Conservation (phyloP, 73 alveolate genomes). For the Paramecium sonneborni region DNA sequence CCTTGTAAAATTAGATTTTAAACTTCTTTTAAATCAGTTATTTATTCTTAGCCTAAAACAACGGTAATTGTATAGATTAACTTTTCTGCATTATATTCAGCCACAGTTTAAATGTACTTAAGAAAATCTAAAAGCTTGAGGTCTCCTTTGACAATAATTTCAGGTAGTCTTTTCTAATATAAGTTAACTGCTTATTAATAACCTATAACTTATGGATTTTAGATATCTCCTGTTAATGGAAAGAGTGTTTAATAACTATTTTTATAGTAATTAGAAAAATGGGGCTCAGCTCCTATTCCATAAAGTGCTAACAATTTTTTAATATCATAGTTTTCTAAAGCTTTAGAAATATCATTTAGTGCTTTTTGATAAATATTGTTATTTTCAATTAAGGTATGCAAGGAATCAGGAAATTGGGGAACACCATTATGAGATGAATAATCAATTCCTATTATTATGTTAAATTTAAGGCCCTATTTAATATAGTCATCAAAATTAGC, state of each 20-base stretch:
- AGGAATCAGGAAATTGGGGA: constrained; percentile 54
- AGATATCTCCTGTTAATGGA: constrained; percentile 44
- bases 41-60: neutral
- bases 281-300: constrained; percentile 53
- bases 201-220: neutral
- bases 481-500: constrained; percentile 83
- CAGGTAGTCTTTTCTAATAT: neutral
- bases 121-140: neutral
- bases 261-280: neutral
- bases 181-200: neutral
- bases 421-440: constrained; percentile 89
- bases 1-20: neutral
- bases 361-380: neutral
- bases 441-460: constrained; percentile 83
- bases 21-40: neutral
- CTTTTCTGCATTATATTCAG: neutral
- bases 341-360: neutral
- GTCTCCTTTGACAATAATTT: neutral
- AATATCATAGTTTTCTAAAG: neutral
- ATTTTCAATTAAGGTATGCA: neutral
- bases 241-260: neutral
- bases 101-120: neutral
- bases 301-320: neutral
- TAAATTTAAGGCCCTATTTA: constrained; percentile 79
- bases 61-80: neutral